phyloP scores from a whole-genome alignment of 768 basidiomycete genomes.

The Tricholoma saponaceum region DNA sequence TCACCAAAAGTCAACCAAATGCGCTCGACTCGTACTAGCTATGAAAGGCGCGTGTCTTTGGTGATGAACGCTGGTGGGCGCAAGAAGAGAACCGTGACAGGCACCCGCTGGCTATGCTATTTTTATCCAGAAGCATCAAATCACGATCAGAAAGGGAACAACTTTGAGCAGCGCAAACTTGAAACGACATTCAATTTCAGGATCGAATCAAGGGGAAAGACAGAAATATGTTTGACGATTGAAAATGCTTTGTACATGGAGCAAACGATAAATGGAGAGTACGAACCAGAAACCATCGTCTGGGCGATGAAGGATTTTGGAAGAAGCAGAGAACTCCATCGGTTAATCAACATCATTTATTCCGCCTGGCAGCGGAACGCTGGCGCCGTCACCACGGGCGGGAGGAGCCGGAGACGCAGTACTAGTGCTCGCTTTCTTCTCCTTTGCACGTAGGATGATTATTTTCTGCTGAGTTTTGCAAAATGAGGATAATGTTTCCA shows the following conservation, averaged over 20 bases:
- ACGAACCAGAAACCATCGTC: background rate
- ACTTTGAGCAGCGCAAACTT: too few relatives aligned
- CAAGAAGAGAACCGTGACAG: too few relatives aligned
- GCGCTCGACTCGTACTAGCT: background rate
- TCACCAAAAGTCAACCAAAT: background rate
- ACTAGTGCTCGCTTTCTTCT: background rate
- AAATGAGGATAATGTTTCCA: constrained; percentile 1
- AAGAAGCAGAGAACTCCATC: background rate
- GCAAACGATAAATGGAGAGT: background rate
- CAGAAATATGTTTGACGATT: background rate
- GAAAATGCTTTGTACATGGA: too few relatives aligned
- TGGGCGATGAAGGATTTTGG: background rate
- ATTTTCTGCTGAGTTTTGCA: constrained; percentile 6
- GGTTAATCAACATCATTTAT: background rate
- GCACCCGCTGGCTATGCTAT: background rate
- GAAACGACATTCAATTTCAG: too few relatives aligned
- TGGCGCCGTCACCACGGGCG: background rate
- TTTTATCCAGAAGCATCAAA: background rate
- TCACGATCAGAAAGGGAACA: too few relatives aligned
- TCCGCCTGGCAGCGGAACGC: background rate
- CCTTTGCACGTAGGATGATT: background rate
- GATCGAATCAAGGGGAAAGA: background rate
- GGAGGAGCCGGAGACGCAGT: background rate
- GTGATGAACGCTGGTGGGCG: too few relatives aligned
- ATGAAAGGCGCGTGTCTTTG: background rate